Evolutionary conservation across 2,329 filamentous ascomycete species (phyloP).

Genomic region (Neopestalotiopsis clavispora): DNA sequence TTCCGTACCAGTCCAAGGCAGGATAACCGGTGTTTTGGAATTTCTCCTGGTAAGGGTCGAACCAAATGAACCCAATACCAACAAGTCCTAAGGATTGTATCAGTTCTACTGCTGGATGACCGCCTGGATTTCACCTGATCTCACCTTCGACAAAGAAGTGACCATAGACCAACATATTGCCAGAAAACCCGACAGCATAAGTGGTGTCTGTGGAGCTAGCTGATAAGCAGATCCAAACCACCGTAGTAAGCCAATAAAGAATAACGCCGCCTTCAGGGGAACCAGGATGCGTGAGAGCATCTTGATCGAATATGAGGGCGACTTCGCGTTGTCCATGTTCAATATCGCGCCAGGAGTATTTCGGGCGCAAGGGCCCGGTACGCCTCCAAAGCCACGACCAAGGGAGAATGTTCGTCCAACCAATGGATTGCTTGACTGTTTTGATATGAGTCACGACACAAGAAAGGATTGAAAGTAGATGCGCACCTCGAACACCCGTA

Average conservation of each 20-base stretch:
- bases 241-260: conserved; percentile 2
- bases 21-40: not conserved
- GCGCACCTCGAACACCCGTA: not conserved
- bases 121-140: not conserved
- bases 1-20: not conserved
- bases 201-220: not conserved
- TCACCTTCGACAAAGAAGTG: conserved; percentile 3
- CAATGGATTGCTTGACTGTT: conserved; percentile 4
- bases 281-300: not conserved
- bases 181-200: not conserved
- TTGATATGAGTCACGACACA: not conserved
- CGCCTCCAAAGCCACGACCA: conserved; percentile 6
- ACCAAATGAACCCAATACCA: conserved; percentile 1
- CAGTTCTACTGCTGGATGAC: not conserved
- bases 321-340: not conserved
- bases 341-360: not conserved
- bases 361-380: not conserved
- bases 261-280: not conserved
- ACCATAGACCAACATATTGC: not conserved
- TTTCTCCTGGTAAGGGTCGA: not conserved
- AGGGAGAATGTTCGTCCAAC: not conserved
- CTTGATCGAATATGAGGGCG: not conserved
- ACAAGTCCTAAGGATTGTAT: not conserved
- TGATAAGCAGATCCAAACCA: conserved; percentile 3
- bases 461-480: not conserved